Conservation (phyloP, 2,329 filamentous ascomycete genomes). For the Alternaria incomplexa region DNA sequence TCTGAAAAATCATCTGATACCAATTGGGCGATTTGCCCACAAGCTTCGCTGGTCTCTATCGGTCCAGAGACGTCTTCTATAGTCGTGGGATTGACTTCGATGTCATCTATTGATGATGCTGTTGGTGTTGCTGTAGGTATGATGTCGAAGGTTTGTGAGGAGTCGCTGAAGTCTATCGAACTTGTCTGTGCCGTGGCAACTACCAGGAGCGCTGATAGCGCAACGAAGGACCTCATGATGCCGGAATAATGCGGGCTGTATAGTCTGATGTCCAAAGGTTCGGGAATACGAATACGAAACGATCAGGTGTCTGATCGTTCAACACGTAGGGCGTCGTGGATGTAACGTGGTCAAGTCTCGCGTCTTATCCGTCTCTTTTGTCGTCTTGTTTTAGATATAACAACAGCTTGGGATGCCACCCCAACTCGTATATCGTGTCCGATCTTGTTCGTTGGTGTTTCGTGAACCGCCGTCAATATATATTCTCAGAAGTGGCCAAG, state of each 20-base stretch:
- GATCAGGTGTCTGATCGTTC: background rate
- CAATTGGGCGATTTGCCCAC: slow-evolving; percentile 31
- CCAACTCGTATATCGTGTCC: background rate
- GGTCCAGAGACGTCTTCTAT: slow-evolving; percentile 38
- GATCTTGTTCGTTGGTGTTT: background rate
- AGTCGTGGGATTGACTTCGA: slow-evolving; percentile 29
- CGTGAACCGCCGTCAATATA: background rate
- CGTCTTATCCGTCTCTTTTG: background rate
- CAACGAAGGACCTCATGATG: slow-evolving; percentile 6
- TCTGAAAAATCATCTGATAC: slow-evolving; percentile 15
- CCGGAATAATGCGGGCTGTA: background rate
- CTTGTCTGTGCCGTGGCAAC: slow-evolving; percentile 6
- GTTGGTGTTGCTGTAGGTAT: slow-evolving; percentile 6
- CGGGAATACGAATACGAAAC: background rate
- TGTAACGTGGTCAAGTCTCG: background rate
- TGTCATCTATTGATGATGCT: slow-evolving; percentile 25
- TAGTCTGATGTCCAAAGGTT: background rate
- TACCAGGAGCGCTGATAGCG: slow-evolving; percentile 4
- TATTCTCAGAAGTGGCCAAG: background rate
- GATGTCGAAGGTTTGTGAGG: slow-evolving; percentile 11
- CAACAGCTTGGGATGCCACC: background rate
- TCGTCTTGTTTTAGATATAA: background rate
- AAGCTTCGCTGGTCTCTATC: slow-evolving; percentile 37
- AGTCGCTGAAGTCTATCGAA: slow-evolving; percentile 4
- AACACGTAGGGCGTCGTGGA: background rate